Base-by-base conservation (phyloP, 2,329 filamentous ascomycete genomes). In the Xylariaceae sp. region DNA sequence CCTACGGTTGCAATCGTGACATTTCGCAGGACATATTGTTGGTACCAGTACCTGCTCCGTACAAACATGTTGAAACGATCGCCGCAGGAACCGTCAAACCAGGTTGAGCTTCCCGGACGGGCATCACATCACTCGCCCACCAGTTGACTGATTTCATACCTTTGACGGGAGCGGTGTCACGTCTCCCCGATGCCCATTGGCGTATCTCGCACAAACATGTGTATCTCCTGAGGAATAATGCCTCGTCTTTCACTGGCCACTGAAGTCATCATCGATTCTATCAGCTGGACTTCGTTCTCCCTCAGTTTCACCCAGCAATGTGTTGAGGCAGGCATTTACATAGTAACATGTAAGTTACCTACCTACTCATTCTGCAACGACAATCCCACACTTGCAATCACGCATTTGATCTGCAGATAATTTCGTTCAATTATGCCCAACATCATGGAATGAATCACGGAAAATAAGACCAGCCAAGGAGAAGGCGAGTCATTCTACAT, bases 231-330 rank as follows among this genome's bases (percentile, higher is more conserved):
- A 17, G n/a, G 15, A 47, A 15, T 47, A n/a, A 17, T 47, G 44
- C 10, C 44, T 17, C 44, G 15, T 47, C 15, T n/a, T 17, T 23
- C 18, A 18, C 15, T 50, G 15, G 11, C 8, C 37, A 42, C 11
- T 13, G 11, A 18, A 50, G 10, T n/a, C 57, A 55, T 55, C 47
- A 8, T 45, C 15, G 37, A 18, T 35, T 39, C 51, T 34, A 49
- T 60, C 55, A 58, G 61, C 58, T 53, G 56, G 53, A 18, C 52
- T 45, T 39, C 48, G 23, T 56, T 44, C 45, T 52, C 49, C 34
- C 55, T 53, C 23, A 30, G 53, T 56, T 53, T 53, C 49, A 37
- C 34, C 44, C 35, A 45, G 47, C 18, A 35, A 30, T 13, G 50
- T 52, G 53, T 60, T 60, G 57, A 56, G 18, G 54, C 11, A 51